A percentile compares a stretch with the other conserved stretches of the same genome.
Conservation (phyloP, 257 asterid genomes). For the Ligustrum vulgare region DNA sequence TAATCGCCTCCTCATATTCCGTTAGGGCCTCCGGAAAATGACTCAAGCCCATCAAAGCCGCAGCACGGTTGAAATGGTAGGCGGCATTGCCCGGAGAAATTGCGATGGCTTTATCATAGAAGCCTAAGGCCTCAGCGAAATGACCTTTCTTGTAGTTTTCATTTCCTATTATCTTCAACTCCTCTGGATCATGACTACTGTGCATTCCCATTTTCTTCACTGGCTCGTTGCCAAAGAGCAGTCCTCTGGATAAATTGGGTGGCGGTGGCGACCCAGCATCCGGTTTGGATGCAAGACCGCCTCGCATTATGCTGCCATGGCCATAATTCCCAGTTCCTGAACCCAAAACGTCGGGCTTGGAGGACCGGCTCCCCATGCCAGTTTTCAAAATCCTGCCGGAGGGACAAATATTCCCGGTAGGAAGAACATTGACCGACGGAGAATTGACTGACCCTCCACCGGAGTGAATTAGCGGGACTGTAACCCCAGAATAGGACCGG, state of each 20-base stretch:
- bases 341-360: conserved; percentile 62
- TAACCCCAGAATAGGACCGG: conserved; percentile 61
- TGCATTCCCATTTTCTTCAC: conserved; percentile 33
- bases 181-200: conserved; percentile 68
- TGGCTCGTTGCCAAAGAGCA: conserved; percentile 46
- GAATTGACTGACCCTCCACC: conserved; percentile 59
- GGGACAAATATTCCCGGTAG: conserved; percentile 80
- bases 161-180: conserved; percentile 78
- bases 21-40: conserved; percentile 61
- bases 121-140: conserved; percentile 61
- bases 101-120: conserved; percentile 78
- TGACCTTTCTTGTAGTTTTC: conserved; percentile 64
- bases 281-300: conserved; percentile 40
- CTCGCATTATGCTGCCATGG: conserved; percentile 82
- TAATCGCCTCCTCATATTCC: conserved; percentile 88
- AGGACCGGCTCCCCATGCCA: conserved; percentile 50
- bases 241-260: conserved; percentile 36
- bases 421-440: conserved; percentile 45
- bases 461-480: conserved; percentile 47
- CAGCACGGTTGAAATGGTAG: conserved; percentile 75
- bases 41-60: conserved; percentile 71
- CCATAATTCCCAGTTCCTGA: conserved; percentile 66
- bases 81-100: conserved; percentile 66
- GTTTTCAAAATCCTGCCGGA: conserved; percentile 60
- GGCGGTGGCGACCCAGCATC: conserved; percentile 29